Percentiles rank a stretch among this genome's conserved stretches.
Conservation (phyloP, 2,329 filamentous ascomycete species). For the Beauveria australis region DNA sequence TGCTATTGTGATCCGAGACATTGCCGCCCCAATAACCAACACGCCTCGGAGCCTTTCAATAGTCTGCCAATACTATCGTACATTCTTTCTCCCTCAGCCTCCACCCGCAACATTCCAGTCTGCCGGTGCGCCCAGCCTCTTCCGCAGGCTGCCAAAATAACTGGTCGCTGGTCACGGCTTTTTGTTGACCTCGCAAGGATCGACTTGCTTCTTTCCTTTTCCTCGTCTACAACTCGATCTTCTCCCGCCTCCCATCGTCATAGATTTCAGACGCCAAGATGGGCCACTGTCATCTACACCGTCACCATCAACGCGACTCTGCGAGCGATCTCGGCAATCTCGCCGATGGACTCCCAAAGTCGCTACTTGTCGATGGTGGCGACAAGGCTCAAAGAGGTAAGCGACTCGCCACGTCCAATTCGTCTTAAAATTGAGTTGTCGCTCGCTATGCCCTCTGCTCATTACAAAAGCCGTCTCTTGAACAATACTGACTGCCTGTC, state of each 20-base stretch:
- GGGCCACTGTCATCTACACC: slow-evolving; percentile 9
- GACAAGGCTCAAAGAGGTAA: slow-evolving; percentile 1
- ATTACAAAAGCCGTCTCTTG: background rate
- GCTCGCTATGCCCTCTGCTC: background rate
- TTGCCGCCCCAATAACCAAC: slow-evolving; percentile 3
- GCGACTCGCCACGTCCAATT: background rate
- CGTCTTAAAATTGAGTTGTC: background rate
- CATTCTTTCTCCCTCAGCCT: slow-evolving; percentile 12
- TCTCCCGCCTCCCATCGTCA: background rate
- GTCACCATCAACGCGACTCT: slow-evolving; percentile 7
- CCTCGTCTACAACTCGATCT: background rate
- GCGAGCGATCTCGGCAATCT: background rate
- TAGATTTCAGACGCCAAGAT: slow-evolving; percentile 6
- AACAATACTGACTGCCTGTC: background rate
- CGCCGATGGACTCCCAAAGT: background rate
- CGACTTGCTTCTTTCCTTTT: background rate
- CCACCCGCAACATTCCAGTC: slow-evolving; percentile 11
- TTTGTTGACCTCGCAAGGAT: background rate
- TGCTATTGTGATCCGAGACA: slow-evolving; percentile 7
- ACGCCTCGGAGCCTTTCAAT: background rate
- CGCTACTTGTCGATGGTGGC: background rate
- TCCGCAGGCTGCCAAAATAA: slow-evolving; percentile 2
- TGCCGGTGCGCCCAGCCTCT: slow-evolving; percentile 6
- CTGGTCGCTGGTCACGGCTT: background rate
- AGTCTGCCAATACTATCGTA: slow-evolving; percentile 1